Evolutionary conservation across 495 filamentous ascomycete species (phyloP).

Genomic region (Penicillium cinerascens): DNA sequence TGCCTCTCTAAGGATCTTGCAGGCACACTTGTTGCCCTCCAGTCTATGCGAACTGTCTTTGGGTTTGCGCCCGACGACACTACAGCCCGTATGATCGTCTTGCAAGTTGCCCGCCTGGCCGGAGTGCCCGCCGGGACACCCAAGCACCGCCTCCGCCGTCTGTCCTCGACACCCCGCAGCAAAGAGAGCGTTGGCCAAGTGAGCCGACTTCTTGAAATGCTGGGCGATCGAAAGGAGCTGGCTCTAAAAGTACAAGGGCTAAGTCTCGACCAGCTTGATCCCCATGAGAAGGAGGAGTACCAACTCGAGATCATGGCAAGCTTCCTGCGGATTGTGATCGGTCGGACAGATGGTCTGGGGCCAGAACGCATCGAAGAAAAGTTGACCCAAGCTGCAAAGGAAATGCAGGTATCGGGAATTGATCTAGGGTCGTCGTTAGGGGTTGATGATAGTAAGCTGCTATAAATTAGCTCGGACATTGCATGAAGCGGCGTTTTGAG

Average conservation of each 20-base stretch:
- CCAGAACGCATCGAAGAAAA: constrained; percentile 36
- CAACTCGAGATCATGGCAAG: constrained; percentile 48
- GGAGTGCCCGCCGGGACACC: constrained; percentile 37
- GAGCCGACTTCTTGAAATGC: constrained; percentile 32
- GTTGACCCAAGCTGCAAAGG: constrained; percentile 44
- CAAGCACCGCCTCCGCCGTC: constrained; percentile 40
- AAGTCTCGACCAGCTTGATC: constrained; percentile 36
- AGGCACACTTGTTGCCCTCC: constrained; percentile 60
- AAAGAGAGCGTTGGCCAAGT: constrained; percentile 45
- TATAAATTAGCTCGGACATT: constrained; percentile 11
- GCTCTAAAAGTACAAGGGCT: constrained; percentile 35
- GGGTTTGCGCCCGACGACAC: constrained; percentile 48
- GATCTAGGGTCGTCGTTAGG: constrained; percentile 30
- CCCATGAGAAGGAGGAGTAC: constrained; percentile 42
- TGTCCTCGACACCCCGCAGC: constrained; percentile 40
- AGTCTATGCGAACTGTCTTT: constrained; percentile 52
- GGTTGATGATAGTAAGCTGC: constrained; percentile 30
- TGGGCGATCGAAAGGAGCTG: constrained; percentile 35
- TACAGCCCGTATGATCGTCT: constrained; percentile 49
- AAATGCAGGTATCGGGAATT: constrained; percentile 51
- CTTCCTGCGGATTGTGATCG: constrained; percentile 50
- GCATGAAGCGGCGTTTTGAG: constrained; percentile 16
- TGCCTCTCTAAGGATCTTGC: constrained; percentile 50
- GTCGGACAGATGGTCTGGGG: constrained; percentile 34
- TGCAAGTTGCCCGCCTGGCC: constrained; percentile 50